Evolutionary conservation across 2,329 filamentous ascomycete genomes (phyloP).

Genomic region (Grosmannia clavigera): DNA sequence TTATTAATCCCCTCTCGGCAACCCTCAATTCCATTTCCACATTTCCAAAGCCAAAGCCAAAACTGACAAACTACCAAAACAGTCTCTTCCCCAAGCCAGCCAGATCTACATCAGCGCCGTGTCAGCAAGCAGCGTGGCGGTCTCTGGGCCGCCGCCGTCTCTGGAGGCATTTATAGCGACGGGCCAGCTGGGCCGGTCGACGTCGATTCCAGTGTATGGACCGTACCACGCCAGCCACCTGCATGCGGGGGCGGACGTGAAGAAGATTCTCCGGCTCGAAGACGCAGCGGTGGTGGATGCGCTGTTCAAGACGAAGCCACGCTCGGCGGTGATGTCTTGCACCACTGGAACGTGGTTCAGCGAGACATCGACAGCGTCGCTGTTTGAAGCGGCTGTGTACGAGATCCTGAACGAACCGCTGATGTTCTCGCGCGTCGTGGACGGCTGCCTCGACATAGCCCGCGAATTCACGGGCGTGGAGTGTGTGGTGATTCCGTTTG

Average conservation of each 20-base stretch:
- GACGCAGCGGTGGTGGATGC: slow-evolving; percentile 25
- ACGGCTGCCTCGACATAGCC: slow-evolving; percentile 32
- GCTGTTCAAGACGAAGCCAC: slow-evolving; percentile 29
- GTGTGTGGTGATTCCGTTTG: slow-evolving; percentile 35
- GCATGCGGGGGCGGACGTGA: slow-evolving; percentile 30
- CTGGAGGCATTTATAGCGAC: slow-evolving; percentile 29
- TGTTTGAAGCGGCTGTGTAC: slow-evolving; percentile 30
- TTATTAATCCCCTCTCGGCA: background rate
- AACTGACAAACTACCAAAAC: background rate
- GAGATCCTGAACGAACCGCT: slow-evolving; percentile 40
- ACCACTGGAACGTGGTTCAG: slow-evolving; percentile 30
- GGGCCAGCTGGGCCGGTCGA: slow-evolving; percentile 27
- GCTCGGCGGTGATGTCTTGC: slow-evolving; percentile 38
- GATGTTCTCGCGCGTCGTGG: slow-evolving; percentile 33
- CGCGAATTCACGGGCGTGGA: slow-evolving; percentile 25
- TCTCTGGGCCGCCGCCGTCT: slow-evolving; percentile 41
- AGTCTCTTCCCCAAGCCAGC: slow-evolving; percentile 26
- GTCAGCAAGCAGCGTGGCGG: slow-evolving; percentile 33
- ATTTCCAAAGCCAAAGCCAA: background rate
- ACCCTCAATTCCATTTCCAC: no score
- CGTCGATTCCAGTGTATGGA: slow-evolving; percentile 40
- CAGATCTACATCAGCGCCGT: slow-evolving; percentile 43
- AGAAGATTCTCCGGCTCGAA: slow-evolving; percentile 31
- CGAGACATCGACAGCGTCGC: slow-evolving; percentile 25
- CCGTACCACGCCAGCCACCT: slow-evolving; percentile 46